Evolutionary conservation across 768 basidiomycete species (phyloP).

Genomic region (Mycena floridula): DNA sequence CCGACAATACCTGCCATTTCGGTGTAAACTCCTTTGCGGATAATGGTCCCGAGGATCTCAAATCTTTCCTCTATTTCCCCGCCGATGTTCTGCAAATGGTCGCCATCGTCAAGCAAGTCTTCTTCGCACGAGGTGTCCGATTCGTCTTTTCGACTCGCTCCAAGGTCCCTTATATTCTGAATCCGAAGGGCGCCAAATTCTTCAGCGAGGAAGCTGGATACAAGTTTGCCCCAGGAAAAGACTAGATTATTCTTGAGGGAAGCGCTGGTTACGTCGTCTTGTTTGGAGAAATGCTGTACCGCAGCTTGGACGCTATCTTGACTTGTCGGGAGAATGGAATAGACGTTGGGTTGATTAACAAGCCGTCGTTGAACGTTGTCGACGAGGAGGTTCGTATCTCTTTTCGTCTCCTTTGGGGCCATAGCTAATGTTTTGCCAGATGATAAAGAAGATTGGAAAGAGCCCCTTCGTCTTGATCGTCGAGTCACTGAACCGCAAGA

Average conservation of each 20-base stretch:
- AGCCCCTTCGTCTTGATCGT: slow-evolving; percentile 79
- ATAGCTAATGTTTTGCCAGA: slow-evolving; percentile 25
- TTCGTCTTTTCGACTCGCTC: slow-evolving; percentile 88
- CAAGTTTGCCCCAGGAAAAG: slow-evolving; percentile 78
- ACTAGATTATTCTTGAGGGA: slow-evolving; percentile 75
- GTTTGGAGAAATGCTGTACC: slow-evolving; percentile 84
- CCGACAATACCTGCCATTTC: slow-evolving; percentile 58
- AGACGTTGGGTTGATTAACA: slow-evolving; percentile 84
- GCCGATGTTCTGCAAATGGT: slow-evolving; percentile 79
- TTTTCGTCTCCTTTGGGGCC: background rate
- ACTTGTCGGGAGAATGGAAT: slow-evolving; percentile 64
- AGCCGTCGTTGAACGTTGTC: slow-evolving; percentile 74
- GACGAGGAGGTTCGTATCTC: slow-evolving; percentile 58
- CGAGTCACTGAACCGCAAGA: slow-evolving; percentile 86
- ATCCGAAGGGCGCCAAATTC: slow-evolving; percentile 63
- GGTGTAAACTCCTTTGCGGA: slow-evolving; percentile 84
- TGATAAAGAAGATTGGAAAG: slow-evolving; percentile 62
- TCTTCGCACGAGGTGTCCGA: slow-evolving; percentile 78
- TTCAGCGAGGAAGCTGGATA: slow-evolving; percentile 70
- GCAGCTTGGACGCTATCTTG: slow-evolving; percentile 78
- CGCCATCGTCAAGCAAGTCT: slow-evolving; percentile 68
- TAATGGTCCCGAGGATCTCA: slow-evolving; percentile 76
- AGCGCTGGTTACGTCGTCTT: slow-evolving; percentile 78
- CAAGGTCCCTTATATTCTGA: slow-evolving; percentile 83
- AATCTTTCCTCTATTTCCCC: slow-evolving; percentile 83